Evolutionary conservation across 2,329 filamentous ascomycete genomes (phyloP).

Genomic region (Trichocomaceae sp.): DNA sequence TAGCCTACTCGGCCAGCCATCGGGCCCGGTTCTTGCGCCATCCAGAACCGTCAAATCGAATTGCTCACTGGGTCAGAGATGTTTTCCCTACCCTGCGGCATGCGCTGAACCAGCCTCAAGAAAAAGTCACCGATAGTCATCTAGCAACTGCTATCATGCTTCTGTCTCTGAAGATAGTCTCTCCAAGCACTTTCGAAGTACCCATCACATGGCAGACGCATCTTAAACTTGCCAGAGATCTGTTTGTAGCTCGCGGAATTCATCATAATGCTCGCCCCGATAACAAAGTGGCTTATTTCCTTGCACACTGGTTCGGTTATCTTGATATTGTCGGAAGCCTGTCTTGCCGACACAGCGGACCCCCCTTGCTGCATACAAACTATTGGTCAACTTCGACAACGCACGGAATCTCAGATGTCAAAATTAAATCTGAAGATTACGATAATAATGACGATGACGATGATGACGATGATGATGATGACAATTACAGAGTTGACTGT

Average conservation of each 20-base stretch:
- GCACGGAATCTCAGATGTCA: not conserved
- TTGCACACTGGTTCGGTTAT: constrained; percentile 78
- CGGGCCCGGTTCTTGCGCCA: constrained; percentile 68
- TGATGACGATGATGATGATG: constrained; percentile 48
- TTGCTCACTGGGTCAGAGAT: constrained; percentile 72
- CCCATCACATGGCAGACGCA: constrained; percentile 75
- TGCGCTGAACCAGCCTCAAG: constrained; percentile 55
- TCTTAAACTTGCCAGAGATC: constrained; percentile 65
- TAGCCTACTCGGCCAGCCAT: constrained; percentile 81
- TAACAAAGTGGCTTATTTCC: constrained; percentile 61
- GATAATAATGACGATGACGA: constrained; percentile 21
- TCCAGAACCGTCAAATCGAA: constrained; percentile 66
- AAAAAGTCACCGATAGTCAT: constrained; percentile 63
- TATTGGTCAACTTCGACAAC: constrained; percentile 36
- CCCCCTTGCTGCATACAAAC: constrained; percentile 45
- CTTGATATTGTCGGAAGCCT: constrained; percentile 72
- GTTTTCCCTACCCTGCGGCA: constrained; percentile 60
- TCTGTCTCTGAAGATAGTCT: constrained; percentile 74
- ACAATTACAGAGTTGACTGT: constrained; percentile 68
- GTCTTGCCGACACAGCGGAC: constrained; percentile 51
- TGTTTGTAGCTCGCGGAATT: constrained; percentile 62
- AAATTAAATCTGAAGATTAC: too few species aligned
- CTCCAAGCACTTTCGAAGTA: constrained; percentile 73
- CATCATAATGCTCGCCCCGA: constrained; percentile 49
- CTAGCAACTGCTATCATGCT: constrained; percentile 81